Percentiles rank a stretch among this genome's conserved stretches.
These are phyloP conservation scores for Filobasidium floriforme DNA, from an alignment of 768 basidiomycete species.

Conservation along the genomic window DNA sequence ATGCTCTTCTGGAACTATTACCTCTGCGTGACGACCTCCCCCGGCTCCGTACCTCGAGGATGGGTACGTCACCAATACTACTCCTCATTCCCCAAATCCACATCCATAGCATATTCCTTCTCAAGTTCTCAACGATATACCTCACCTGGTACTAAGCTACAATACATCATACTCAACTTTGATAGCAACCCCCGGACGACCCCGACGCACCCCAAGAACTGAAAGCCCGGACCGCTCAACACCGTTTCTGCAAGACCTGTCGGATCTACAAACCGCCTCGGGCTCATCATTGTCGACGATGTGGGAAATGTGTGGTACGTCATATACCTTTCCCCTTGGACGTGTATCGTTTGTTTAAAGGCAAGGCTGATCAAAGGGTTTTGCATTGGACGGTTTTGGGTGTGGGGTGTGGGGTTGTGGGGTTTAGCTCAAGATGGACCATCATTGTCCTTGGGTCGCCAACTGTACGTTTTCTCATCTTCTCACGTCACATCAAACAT, in stretches of 20 bases:
- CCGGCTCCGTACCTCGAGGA: slow-evolving; percentile 65
- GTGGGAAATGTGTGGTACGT: slow-evolving; percentile 58
- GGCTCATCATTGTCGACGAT: slow-evolving; percentile 86
- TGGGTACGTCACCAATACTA: no score
- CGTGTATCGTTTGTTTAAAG: no score
- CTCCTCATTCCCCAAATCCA: not conserved
- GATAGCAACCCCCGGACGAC: slow-evolving; percentile 62
- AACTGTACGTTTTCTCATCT: slow-evolving; percentile 27
- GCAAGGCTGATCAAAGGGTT: no score
- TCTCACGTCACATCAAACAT: not conserved
- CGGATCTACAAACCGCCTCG: slow-evolving; percentile 75
- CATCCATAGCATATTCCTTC: no score
- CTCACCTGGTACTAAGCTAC: not conserved
- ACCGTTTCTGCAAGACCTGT: slow-evolving; percentile 81
- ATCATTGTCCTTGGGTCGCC: slow-evolving; percentile 45
- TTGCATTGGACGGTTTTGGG: no score
- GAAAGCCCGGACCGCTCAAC: slow-evolving; percentile 84
- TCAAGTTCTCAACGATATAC: not conserved
- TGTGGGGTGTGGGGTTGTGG: no score
- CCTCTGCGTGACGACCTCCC: slow-evolving; percentile 71
- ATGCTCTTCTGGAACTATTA: slow-evolving; percentile 84
- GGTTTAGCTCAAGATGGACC: slow-evolving; percentile 89
- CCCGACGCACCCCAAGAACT: slow-evolving; percentile 59
- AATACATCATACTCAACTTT: no score
- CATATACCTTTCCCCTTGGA: slow-evolving; percentile 42